A percentile compares a stretch with the other conserved stretches of the same genome.
phyloP scores from a whole-genome alignment of 2,329 filamentous ascomycete genomes.

The Nigrospora oryzae region DNA sequence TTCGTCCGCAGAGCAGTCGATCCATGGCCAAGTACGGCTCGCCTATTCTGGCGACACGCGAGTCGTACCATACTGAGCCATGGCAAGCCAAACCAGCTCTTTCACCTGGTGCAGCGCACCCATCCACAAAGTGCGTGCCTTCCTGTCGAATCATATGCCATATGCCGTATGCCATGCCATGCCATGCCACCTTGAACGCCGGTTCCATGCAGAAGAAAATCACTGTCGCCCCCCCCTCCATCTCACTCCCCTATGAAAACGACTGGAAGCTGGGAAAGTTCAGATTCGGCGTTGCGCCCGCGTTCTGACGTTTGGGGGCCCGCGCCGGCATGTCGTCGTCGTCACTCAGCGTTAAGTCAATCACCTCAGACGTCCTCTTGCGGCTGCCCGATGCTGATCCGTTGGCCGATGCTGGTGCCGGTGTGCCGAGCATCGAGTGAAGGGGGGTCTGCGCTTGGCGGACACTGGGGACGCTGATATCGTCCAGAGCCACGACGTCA shows the following conservation, averaged over 20 bases:
- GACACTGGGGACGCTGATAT: slow-evolving; percentile 26
- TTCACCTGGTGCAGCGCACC: no score
- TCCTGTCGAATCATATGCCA: no score
- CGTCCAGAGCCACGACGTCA: slow-evolving; percentile 37
- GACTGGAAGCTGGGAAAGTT: slow-evolving; percentile 2
- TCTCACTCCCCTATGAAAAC: background rate
- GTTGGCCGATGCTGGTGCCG: slow-evolving; percentile 3
- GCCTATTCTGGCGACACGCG: no score
- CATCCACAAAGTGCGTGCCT: no score
- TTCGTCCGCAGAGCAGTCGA: no score
- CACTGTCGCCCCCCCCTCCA: background rate
- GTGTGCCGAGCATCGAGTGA: slow-evolving; percentile 13
- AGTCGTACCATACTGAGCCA: no score
- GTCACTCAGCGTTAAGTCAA: slow-evolving; percentile 48
- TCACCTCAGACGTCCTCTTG: slow-evolving; percentile 33
- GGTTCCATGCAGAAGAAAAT: background rate
- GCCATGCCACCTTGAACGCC: slow-evolving; percentile 1
- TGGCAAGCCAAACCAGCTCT: no score
- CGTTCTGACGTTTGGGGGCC: slow-evolving; percentile 34
- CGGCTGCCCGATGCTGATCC: slow-evolving; percentile 4
- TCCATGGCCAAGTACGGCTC: no score
- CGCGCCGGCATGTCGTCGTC: slow-evolving; percentile 37
- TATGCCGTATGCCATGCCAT: background rate
- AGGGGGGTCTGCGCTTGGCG: slow-evolving; percentile 28
- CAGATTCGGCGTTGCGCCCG: background rate